Evolutionary conservation across 345 rosid genomes (phyloP), one percentile per base, ranked within the genome.

Genomic region (Luvunga scandens): DNA sequence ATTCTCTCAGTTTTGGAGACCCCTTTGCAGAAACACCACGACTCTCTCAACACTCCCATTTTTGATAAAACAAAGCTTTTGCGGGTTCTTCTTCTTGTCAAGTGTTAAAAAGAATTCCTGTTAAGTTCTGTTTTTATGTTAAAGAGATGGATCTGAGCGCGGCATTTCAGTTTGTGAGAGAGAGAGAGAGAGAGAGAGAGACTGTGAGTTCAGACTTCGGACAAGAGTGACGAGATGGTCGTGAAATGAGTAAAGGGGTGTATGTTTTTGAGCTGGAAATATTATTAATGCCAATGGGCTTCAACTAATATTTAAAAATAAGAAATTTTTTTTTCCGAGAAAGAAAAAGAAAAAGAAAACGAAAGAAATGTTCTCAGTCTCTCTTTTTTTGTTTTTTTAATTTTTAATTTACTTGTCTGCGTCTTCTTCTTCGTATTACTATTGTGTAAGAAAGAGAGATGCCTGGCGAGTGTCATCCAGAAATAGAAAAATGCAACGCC

Each of bases 11-110:
- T 87, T 88, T 87, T 93, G 82, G 97, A 87, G 5, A 93, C 89
- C 71, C 99, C 98, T 78, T 92, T 95, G 84, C 99, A 95, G 75
- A 95, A 95, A 81, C 98, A 95, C 93, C 92, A 92, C 0, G 97
- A 90, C 85, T 95, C 94, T 1, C 75, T 85, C 66, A 88, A 75
- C 72, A 90, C 89, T 56, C 98, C 91, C 98, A 95, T 95, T 82
- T 16, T n/a, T 0, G 2, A 8, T 1, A 9, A 30, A 16, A 7
- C 33, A 5, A 7, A 18, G 36, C 21, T 39, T 22, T 48, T 36
- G 65, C 16, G 50, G 14, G 50, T 45, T 45, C 50, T 45, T 12
- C 48, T 42, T 45, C 18, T 45, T 12, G 50, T 12, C 50, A 18
- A 25, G n/a, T 55, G 66, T 27, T n/a, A 9, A 22, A 59, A 59